Conservation (phyloP, 2,329 filamentous ascomycete genomes). For the Ophiostoma himal-ulmi region DNA sequence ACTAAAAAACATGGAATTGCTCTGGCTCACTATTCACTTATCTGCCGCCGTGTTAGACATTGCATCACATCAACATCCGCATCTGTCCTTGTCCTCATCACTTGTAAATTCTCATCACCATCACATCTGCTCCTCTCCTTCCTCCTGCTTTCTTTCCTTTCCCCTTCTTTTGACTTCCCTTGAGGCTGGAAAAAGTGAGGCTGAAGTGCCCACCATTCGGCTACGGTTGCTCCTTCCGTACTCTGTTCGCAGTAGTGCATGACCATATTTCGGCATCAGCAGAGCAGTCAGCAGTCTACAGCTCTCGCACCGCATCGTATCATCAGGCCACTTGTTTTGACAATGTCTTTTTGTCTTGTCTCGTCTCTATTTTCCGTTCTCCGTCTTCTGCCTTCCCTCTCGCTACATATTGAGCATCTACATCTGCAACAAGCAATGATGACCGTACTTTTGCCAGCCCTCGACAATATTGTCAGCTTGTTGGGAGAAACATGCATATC, state of each 20-base stretch:
- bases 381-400: too few species aligned
- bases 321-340: not conserved
- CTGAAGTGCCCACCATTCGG: conserved; percentile 2
- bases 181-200: not conserved
- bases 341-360: not conserved
- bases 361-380: not conserved
- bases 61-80: not conserved
- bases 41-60: not conserved
- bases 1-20: not conserved
- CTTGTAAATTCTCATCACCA: not conserved
- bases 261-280: too few species aligned
- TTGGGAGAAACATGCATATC: conserved; percentile 13
- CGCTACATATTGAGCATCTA: too few species aligned
- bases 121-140: not conserved
- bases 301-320: too few species aligned
- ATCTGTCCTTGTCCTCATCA: not conserved
- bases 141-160: not conserved
- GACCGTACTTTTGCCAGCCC: conserved; percentile 1
- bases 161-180: not conserved
- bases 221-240: not conserved
- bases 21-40: not conserved
- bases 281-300: too few species aligned
- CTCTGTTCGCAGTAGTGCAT: not conserved
- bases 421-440: not conserved
- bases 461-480: conserved; percentile 7